These are phyloP conservation scores for Rosa lucieae DNA, from an alignment of 306 rosid species.

Conservation along the genomic window DNA sequence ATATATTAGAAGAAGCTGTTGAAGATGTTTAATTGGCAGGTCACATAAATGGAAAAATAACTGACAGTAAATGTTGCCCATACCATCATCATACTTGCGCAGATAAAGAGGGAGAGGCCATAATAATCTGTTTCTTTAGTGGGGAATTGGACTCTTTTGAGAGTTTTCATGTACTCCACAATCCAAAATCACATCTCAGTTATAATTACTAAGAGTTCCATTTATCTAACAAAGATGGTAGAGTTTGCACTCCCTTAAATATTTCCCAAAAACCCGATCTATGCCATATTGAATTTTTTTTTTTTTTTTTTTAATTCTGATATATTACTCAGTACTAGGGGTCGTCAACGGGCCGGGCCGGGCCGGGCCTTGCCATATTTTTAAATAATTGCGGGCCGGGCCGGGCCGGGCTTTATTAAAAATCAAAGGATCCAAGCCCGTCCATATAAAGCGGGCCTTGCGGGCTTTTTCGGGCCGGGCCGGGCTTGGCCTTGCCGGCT, in stretches of 20 bases:
- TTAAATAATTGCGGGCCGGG: too few relatives aligned
- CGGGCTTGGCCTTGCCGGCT: too few relatives aligned
- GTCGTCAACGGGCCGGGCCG: too few relatives aligned
- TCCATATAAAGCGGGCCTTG: too few relatives aligned
- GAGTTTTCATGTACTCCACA: slow-evolving; percentile 6
- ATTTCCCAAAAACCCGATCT: too few relatives aligned
- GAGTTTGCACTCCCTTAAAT: neutral
- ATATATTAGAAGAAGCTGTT: neutral
- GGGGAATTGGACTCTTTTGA: neutral
- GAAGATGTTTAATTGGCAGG: neutral
- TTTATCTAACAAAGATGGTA: neutral
- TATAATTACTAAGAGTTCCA: neutral
- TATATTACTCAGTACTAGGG: too few relatives aligned
- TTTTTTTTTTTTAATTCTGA: too few relatives aligned
- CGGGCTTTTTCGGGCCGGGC: too few relatives aligned
- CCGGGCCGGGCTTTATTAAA: too few relatives aligned
- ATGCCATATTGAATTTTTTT: too few relatives aligned
- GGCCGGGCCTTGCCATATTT: too few relatives aligned
- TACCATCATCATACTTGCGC: slow-evolving; percentile 1
- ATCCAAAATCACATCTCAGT: neutral
- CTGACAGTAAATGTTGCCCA: neutral
- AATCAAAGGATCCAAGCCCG: too few relatives aligned
- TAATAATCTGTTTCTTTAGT: neutral
- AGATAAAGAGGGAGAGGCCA: neutral
- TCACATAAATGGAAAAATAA: neutral